These are phyloP conservation scores for Meripilus lineatus DNA, from an alignment of 1,284 basidiomycete species.

Conservation along the genomic window DNA sequence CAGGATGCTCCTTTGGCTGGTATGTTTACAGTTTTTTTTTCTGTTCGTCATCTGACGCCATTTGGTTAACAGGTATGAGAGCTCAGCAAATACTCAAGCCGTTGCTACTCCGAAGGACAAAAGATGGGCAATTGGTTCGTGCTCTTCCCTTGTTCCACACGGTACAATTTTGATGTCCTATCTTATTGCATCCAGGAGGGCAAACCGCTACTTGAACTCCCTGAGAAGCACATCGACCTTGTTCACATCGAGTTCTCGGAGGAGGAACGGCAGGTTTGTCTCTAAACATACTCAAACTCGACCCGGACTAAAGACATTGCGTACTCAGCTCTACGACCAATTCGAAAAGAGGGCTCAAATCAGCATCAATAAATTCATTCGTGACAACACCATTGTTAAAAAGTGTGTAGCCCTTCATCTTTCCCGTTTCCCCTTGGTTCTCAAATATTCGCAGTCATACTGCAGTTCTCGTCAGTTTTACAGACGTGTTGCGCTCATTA, in stretches of 20 bases:
- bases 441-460: conserved; percentile 36
- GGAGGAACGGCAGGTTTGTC: conserved; percentile 57
- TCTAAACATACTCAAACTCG: not conserved
- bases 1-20: conserved; percentile 54
- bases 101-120: conserved; percentile 56
- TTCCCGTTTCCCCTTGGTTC: too few species aligned
- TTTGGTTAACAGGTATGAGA: conserved; percentile 28
- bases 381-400: conserved; percentile 50
- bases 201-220: conserved; percentile 54
- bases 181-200: conserved; percentile 36
- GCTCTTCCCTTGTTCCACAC: not conserved
- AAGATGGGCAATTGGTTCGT: conserved; percentile 44
- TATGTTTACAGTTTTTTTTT: conserved; percentile 19
- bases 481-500: not conserved
- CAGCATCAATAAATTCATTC: conserved; percentile 53
- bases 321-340: conserved; percentile 53
- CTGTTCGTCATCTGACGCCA: not conserved
- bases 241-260: conserved; percentile 50
- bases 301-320: not conserved
- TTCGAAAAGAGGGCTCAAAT: conserved; percentile 53
- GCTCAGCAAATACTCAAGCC: conserved; percentile 60
- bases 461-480: conserved; percentile 36
- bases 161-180: not conserved
- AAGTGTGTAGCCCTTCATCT: conserved; percentile 53
- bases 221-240: conserved; percentile 55